Conservation (phyloP, 148 eudicot genomes). For the Linanthus parryae region DNA sequence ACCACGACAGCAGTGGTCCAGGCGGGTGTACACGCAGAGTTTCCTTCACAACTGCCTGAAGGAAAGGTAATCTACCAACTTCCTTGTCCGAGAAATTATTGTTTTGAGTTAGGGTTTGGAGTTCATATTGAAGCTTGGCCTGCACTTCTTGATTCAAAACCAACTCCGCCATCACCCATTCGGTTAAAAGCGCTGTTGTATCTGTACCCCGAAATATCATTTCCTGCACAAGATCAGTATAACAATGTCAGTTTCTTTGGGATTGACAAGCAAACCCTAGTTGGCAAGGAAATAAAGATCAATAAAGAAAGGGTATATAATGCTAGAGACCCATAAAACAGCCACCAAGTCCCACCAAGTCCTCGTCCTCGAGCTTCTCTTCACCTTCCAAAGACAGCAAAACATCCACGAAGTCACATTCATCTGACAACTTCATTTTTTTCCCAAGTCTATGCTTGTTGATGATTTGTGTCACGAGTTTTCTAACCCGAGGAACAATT, state of each 20-base stretch:
- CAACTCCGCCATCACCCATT: slow-evolving; percentile 61
- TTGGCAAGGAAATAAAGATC: too few species aligned
- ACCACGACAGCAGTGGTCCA: slow-evolving; percentile 73
- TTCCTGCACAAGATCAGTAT: slow-evolving; percentile 31
- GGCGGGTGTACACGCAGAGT: slow-evolving; percentile 58
- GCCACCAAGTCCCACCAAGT: slow-evolving; percentile 35
- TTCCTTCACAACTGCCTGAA: slow-evolving; percentile 64
- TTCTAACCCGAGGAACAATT: slow-evolving; percentile 44
- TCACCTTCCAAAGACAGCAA: slow-evolving; percentile 51
- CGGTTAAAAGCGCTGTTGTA: slow-evolving; percentile 53
- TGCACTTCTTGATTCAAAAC: slow-evolving; percentile 40
- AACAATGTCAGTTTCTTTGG: too few species aligned
- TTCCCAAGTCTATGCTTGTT: slow-evolving; percentile 22
- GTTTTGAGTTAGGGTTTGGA: slow-evolving; percentile 16
- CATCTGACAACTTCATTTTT: neutral
- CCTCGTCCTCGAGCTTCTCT: slow-evolving; percentile 20
- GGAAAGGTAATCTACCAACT: slow-evolving; percentile 38
- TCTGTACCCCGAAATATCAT: slow-evolving; percentile 75
- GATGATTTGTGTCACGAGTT: slow-evolving; percentile 32
- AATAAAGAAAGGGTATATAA: too few species aligned
- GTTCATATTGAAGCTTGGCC: slow-evolving; percentile 36
- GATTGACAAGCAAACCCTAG: neutral
- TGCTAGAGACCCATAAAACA: slow-evolving; percentile 24
- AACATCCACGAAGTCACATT: slow-evolving; percentile 43
- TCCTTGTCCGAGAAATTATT: slow-evolving; percentile 15